Base-by-base conservation (phyloP, 805 yeast species). In the Ogataea zsoltii region DNA sequence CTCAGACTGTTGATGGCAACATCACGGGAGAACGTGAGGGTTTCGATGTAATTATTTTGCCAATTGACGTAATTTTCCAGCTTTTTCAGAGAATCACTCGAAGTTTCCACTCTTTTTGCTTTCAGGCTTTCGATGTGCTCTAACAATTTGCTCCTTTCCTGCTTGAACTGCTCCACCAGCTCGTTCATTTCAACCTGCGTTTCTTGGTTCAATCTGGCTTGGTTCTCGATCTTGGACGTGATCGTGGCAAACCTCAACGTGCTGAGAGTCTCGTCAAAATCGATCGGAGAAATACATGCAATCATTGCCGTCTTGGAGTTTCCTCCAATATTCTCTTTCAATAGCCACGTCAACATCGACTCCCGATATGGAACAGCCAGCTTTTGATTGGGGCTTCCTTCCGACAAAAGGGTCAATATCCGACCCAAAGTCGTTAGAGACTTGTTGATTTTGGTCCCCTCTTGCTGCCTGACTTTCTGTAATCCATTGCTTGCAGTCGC, bases 301-400 rank as follows among this genome's bases (percentile, higher is more conserved):
- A 88, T 73, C 94, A 88, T 86, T n/a, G 83, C 82, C 0, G 92
- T 88, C 56, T 83, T 85, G 18, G 90, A 82, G 60, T 88, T 88
- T 1, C 96, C 96, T 1, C 91, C 88, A 33, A 88, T 69, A 48
- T 80, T 81, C 53, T 86, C 92, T 57, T 82, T 83, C 50, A 88
- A 68, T 2, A 88, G 67, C 79, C 91, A 84, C 0, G 96, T 88
- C 43, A 88, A 67, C 0, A 75, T 71, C 0, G 95, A 85, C 54
- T 88, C 96, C 50, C 96, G 70, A 56, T 83, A 85, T 0, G 92
- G 92, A 1, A 82, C 74, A 13, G 79, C 63, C 5, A 68, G 31
- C 7, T 39, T 42, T 14, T 41, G 42, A 7, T 46, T 41, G n/a
- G 38, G 17, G 7, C 45, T 21, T 10, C 37, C 74, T 2, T 85